Base-by-base conservation (phyloP, 2,329 filamentous ascomycete species). In the Lithohypha guttulata region DNA sequence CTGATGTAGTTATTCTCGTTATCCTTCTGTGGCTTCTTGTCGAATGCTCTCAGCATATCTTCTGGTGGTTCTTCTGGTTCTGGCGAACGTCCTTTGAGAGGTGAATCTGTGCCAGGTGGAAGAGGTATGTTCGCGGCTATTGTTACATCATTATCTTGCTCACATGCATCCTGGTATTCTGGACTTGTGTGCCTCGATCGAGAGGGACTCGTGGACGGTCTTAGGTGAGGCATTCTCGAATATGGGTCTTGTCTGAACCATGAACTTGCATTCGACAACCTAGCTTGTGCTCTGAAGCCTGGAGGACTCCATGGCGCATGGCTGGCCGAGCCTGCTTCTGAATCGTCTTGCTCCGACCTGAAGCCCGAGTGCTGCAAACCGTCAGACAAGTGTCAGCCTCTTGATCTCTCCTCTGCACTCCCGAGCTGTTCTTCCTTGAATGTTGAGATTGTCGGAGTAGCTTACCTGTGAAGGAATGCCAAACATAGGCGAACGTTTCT, bases 1-100 rank as follows among this genome's bases (percentile, higher is more conserved):
- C 86, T 83, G 53, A 94, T 84, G 62, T 89, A 74, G 54, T 71
- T 73, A 52, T 68, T 71, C 42, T 53, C 45, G 40, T 61, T 59
- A 21, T 47, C 39, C 21, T 44, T 25, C 17, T 38, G 19, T 38
- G 46, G 40, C 10, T 45, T 48, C 19, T 43, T 39, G 39, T 50
- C 49, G 32, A 43, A 32, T 39, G 30, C 43, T 45, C 17, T 36
- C 20, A 22, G 44, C 47, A 43, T 42, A 49, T 55, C 45, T 42
- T 46, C 52, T 28, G 54, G 54, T 40, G 56, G 57, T 33, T 57
- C 62, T 51, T 63, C 61, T 9, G 71, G 71, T 51, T 70, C 75
- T 10, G 69, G 69, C 32, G 71, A 75, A 39, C 71, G 66, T 45
- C 64, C 62, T 55, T 75, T 75, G 44, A 68, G 57, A 13, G 74